Percentiles rank a stretch among this genome's conserved stretches.
Evolutionary conservation across 306 rosid species (phyloP).

Genomic region (Sicyos edulis): DNA sequence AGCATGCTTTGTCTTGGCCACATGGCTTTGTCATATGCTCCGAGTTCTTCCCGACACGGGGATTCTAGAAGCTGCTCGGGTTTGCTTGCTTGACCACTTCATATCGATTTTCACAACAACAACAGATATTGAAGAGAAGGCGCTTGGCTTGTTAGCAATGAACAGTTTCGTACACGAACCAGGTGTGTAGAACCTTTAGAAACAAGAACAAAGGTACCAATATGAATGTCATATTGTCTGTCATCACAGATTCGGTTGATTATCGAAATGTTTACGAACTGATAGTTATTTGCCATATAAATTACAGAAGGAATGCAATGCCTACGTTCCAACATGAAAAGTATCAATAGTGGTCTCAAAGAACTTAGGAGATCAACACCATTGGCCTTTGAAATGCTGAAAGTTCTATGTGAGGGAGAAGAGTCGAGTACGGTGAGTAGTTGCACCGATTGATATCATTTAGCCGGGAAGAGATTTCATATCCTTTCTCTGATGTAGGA

Average conservation of each 20-base stretch:
- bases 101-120: slow-evolving; percentile 59
- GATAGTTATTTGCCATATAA: too few species aligned
- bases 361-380: slow-evolving; percentile 74
- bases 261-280: background rate
- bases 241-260: background rate
- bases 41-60: slow-evolving; percentile 80
- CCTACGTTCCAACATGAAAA: slow-evolving; percentile 48
- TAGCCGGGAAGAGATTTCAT: background rate
- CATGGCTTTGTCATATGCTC: slow-evolving; percentile 81
- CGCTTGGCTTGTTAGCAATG: slow-evolving; percentile 76
- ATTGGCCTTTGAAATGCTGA: slow-evolving; percentile 66
- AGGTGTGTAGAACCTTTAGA: slow-evolving; percentile 38
- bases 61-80: slow-evolving; percentile 63
- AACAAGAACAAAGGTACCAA: background rate
- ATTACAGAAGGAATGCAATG: slow-evolving; percentile 66
- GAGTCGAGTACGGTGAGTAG: slow-evolving; percentile 64
- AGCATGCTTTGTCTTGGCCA: slow-evolving; percentile 67
- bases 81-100: slow-evolving; percentile 62
- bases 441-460: background rate
- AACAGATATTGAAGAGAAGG: slow-evolving; percentile 54
- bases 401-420: slow-evolving; percentile 50
- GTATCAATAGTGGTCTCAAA: slow-evolving; percentile 57
- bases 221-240: background rate
- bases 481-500: slow-evolving; percentile 40
- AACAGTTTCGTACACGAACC: slow-evolving; percentile 61